Conservation (phyloP, 495 filamentous ascomycete genomes). For the Baudoinia panamericana region DNA sequence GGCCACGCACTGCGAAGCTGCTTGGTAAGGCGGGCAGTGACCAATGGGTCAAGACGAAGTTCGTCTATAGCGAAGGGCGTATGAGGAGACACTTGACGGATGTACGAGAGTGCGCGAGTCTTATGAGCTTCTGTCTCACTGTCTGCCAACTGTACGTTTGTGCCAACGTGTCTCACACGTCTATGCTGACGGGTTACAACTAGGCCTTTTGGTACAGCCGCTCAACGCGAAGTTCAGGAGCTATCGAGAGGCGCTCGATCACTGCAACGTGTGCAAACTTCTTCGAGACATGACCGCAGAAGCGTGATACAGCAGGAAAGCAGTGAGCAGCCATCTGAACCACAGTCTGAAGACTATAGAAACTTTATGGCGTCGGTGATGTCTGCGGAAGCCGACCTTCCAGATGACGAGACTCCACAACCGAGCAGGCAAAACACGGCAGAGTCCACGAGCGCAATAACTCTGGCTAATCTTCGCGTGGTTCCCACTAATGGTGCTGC, state of each 20-base stretch:
- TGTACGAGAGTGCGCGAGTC: constrained; percentile 5
- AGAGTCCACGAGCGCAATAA: no score
- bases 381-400: constrained; percentile 2
- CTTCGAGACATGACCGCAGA: not conserved
- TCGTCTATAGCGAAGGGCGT: not conserved
- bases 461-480: not conserved
- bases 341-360: constrained; percentile 9
- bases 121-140: constrained; percentile 5
- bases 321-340: not conserved
- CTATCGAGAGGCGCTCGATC: not conserved
- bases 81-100: constrained; percentile 8
- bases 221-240: constrained; percentile 1
- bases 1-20: not conserved
- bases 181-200: not conserved
- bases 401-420: constrained; percentile 2
- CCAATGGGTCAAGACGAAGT: constrained; percentile 2
- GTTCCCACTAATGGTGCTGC: not conserved
- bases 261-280: constrained; percentile 6
- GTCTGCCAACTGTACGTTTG: constrained; percentile 10
- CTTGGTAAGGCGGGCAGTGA: not conserved
- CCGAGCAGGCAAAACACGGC: not conserved
- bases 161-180: not conserved
- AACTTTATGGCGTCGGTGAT: constrained; percentile 1
- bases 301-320: not conserved
- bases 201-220: constrained; percentile 1